phyloP scores from a whole-genome alignment of 805 yeast species.

The Saturnispora diversa region DNA sequence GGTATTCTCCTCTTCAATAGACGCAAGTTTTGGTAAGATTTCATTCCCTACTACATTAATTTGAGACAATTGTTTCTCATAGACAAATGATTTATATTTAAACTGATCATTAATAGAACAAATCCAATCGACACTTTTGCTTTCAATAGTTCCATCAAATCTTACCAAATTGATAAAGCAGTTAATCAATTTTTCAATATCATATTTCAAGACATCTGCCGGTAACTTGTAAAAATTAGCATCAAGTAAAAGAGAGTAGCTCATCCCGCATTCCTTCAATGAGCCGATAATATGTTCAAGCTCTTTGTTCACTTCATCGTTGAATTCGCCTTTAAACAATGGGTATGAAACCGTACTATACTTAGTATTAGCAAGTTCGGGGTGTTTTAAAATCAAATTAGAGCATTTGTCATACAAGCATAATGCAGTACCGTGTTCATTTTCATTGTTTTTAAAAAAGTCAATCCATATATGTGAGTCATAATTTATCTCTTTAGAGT shows the following conservation, averaged over 20 bases:
- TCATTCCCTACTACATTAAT: constrained; percentile 16
- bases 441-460: not conserved
- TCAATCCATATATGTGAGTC: constrained; percentile 5
- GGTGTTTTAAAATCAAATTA: constrained; percentile 34
- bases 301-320: not conserved
- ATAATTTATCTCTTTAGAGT: not conserved
- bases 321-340: constrained; percentile 16
- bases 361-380: constrained; percentile 39
- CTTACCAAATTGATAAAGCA: constrained; percentile 11
- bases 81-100: constrained; percentile 10
- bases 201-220: constrained; percentile 7
- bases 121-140: not conserved
- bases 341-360: constrained; percentile 46
- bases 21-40: constrained; percentile 15
- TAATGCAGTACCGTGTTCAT: constrained; percentile 15
- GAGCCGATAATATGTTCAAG: not conserved
- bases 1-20: not conserved
- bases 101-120: constrained; percentile 6
- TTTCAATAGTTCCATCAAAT: not conserved
- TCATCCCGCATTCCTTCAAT: constrained; percentile 6
- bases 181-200: constrained; percentile 11
- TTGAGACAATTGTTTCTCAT: constrained; percentile 17
- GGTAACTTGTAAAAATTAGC: constrained; percentile 1
- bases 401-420: constrained; percentile 26
- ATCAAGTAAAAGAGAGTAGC: not conserved